phyloP scores from a whole-genome alignment of 2,329 filamentous ascomycete genomes.

The Pleomassaria siparia region DNA sequence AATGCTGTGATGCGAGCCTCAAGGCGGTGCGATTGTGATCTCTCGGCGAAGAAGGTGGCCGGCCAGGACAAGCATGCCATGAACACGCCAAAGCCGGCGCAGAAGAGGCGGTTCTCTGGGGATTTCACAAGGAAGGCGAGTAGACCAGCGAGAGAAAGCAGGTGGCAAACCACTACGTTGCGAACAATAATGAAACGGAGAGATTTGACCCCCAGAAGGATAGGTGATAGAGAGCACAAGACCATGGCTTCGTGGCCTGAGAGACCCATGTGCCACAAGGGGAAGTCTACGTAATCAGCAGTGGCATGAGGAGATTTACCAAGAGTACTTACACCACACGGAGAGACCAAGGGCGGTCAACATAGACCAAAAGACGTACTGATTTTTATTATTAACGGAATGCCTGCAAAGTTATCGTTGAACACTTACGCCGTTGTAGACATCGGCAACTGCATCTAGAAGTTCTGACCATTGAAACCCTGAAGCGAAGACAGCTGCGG shows the following conservation, averaged over 20 bases:
- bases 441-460: constrained; percentile 80
- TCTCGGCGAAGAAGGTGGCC: constrained; percentile 77
- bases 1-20: constrained; percentile 82
- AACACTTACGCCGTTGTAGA: constrained; percentile 80
- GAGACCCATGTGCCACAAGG: constrained; percentile 98
- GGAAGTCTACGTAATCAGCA: constrained; percentile 67
- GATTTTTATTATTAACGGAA: constrained; percentile 11
- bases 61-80: constrained; percentile 84
- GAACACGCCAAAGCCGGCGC: constrained; percentile 76
- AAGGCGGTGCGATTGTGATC: constrained; percentile 70
- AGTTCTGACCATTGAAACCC: constrained; percentile 73
- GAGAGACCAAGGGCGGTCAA: constrained; percentile 84
- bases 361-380: constrained; percentile 96
- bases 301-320: background rate
- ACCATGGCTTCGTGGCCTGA: constrained; percentile 92
- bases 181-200: constrained; percentile 68
- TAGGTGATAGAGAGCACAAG: constrained; percentile 79
- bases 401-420: constrained; percentile 9
- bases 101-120: constrained; percentile 75
- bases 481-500: constrained; percentile 68
- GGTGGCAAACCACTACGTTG: constrained; percentile 70
- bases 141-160: constrained; percentile 77
- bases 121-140: constrained; percentile 74
- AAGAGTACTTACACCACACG: constrained; percentile 78
- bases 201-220: constrained; percentile 71